phyloP scores from a whole-genome alignment of 352 stramenopile genomes.

The Saprolegnia parasitica region DNA sequence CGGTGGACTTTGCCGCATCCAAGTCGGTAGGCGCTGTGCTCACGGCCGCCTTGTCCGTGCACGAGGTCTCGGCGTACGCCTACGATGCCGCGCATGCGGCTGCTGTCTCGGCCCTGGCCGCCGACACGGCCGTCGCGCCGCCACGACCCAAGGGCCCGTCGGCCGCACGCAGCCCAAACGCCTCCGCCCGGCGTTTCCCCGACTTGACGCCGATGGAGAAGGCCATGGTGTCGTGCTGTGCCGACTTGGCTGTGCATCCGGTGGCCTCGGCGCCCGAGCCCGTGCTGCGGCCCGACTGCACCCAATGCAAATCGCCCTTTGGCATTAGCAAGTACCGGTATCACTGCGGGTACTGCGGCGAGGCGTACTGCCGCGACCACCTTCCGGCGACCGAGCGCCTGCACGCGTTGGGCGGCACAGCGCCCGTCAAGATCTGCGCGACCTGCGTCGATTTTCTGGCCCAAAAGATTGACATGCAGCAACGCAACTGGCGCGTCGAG shows the following conservation, averaged over 20 bases:
- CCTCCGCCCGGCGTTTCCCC: slow-evolving; percentile 41
- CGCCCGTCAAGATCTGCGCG: slow-evolving; percentile 56
- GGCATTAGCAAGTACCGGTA: slow-evolving; percentile 82
- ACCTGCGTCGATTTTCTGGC: slow-evolving; percentile 67
- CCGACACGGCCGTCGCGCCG: not conserved
- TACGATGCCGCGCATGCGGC: slow-evolving; percentile 26
- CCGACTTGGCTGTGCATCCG: slow-evolving; percentile 38
- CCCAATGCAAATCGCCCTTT: slow-evolving; percentile 63
- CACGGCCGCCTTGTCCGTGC: slow-evolving; percentile 14
- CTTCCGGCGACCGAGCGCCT: slow-evolving; percentile 53
- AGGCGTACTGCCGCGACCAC: slow-evolving; percentile 74
- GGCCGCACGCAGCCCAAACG: not conserved
- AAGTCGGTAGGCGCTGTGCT: slow-evolving; percentile 12
- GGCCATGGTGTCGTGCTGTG: slow-evolving; percentile 64
- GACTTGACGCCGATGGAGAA: slow-evolving; percentile 69
- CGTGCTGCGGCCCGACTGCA: slow-evolving; percentile 57
- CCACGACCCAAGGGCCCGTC: not conserved
- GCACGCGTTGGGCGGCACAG: slow-evolving; percentile 59
- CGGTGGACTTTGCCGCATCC: slow-evolving; percentile 4
- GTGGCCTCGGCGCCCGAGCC: slow-evolving; percentile 60
- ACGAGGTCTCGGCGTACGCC: slow-evolving; percentile 28
- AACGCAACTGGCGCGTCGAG: slow-evolving; percentile 73
- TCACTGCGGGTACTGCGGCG: slow-evolving; percentile 73
- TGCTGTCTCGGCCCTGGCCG: slow-evolving; percentile 16
- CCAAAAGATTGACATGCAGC: slow-evolving; percentile 71